phyloP scores from a whole-genome alignment of 305 asterid species.

The Fraxinus greggii region DNA sequence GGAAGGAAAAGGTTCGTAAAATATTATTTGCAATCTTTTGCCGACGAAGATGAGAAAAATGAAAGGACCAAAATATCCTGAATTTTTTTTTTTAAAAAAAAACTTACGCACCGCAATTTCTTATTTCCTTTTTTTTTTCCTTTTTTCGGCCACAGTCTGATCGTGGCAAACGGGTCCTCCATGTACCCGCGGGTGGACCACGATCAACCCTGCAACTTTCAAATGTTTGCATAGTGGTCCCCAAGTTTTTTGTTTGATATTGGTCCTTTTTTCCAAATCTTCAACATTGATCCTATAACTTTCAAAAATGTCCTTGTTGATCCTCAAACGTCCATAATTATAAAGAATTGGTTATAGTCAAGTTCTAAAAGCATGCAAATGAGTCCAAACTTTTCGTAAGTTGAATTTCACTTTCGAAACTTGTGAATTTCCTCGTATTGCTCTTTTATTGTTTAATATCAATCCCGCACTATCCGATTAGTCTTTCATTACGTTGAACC shows the following conservation, averaged over 20 bases:
- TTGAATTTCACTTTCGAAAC: background rate
- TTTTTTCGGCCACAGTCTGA: background rate
- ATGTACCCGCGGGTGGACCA: background rate
- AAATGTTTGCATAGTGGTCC: background rate
- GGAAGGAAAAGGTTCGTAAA: background rate
- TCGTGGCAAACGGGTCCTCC: background rate
- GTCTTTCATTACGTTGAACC: background rate
- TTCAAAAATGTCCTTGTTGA: background rate
- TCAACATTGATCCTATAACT: background rate
- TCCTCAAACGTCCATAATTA: background rate
- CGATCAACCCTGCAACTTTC: background rate
- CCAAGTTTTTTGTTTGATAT: background rate
- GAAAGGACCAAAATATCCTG: background rate
- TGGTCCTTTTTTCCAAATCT: background rate
- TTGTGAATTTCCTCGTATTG: background rate
- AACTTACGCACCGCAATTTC: too few species aligned
- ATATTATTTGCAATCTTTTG: background rate
- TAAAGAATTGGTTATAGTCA: background rate
- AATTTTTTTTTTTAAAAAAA: too few species aligned
- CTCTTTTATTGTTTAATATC: background rate
- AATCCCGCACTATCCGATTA: background rate
- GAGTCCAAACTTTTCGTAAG: background rate
- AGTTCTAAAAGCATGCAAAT: background rate
- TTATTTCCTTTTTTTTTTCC: too few species aligned
- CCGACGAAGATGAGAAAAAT: background rate